Percentiles rank a stretch among this genome's conserved stretches.
Conservation (phyloP, 176 grass and related monocot genomes). For the Oryza brachyantha region DNA sequence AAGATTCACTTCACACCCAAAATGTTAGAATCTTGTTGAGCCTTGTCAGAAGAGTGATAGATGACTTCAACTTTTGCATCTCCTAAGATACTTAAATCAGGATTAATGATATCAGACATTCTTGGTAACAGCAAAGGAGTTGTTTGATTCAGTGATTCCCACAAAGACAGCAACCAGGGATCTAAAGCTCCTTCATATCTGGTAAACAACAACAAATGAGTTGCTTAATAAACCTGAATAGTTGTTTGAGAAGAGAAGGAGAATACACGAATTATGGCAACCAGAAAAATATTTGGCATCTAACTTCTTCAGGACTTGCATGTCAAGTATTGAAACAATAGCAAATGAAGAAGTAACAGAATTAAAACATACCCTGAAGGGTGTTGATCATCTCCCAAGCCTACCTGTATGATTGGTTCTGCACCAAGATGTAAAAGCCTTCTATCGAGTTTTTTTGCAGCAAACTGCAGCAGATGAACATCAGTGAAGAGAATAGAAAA, state of each 20-base stretch:
- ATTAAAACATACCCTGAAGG: constrained; percentile 67
- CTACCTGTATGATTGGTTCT: constrained; percentile 62
- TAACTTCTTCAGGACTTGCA: background rate
- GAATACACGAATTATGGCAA: background rate
- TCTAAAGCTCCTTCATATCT: constrained; percentile 89
- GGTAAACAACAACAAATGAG: constrained; percentile 19
- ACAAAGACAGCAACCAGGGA: constrained; percentile 75
- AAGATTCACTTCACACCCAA: constrained; percentile 40
- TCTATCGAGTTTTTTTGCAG: constrained; percentile 85
- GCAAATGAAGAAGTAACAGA: background rate
- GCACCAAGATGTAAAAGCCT: constrained; percentile 77
- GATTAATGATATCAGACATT: constrained; percentile 67
- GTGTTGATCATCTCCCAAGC: constrained; percentile 86
- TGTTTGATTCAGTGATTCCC: constrained; percentile 62
- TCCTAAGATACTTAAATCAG: constrained; percentile 40
- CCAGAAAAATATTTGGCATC: background rate
- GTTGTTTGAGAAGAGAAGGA: too few relatives aligned
- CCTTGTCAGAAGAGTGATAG: constrained; percentile 40
- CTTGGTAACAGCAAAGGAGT: constrained; percentile 55
- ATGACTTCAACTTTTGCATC: constrained; percentile 62
- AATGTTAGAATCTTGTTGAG: constrained; percentile 33
- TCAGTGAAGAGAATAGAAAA: background rate
- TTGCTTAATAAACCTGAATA: too few relatives aligned
- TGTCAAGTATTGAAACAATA: background rate
- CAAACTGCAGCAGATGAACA: background rate